These are phyloP conservation scores for Veloboletus limbatus DNA, from an alignment of 1,284 basidiomycete genomes.

Conservation along the genomic window DNA sequence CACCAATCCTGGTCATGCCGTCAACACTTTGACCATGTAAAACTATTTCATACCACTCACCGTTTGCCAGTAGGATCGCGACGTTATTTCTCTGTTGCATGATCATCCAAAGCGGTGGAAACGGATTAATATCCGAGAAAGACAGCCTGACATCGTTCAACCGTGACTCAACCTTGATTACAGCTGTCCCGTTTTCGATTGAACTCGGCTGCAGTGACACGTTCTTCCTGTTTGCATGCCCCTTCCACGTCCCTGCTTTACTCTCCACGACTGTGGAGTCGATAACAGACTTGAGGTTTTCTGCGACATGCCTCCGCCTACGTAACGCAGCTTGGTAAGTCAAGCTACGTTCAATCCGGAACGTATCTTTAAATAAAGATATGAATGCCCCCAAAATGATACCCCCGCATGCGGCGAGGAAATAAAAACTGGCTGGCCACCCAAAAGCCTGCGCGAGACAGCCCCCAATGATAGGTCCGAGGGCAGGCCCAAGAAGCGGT, in stretches of 20 bases:
- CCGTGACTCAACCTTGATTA: conserved; percentile 7
- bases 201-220: conserved; percentile 8
- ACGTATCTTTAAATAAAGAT: conserved; percentile 78
- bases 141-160: conserved; percentile 51
- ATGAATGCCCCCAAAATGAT: conserved; percentile 57
- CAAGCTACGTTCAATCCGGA: conserved; percentile 75
- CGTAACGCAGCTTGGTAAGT: conserved; percentile 67
- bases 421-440: conserved; percentile 84
- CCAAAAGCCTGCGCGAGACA: conserved; percentile 63
- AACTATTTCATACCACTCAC: conserved; percentile 39
- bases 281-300: conserved; percentile 13
- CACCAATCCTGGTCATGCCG: conserved; percentile 49
- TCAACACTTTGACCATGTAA: conserved; percentile 1
- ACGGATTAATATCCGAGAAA: conserved; percentile 70
- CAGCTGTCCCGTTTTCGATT: conserved; percentile 14
- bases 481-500: conserved; percentile 56
- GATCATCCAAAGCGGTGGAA: conserved; percentile 57
- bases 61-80: conserved; percentile 65
- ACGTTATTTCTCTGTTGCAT: conserved; percentile 66
- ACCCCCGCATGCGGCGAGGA: conserved; percentile 65
- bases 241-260: conserved; percentile 7
- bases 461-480: conserved; percentile 75
- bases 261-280: conserved; percentile 7
- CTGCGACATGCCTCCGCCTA: conserved; percentile 16
- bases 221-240: conserved; percentile 8